Evolutionary conservation across 2,329 filamentous ascomycete species (phyloP), one percentile per base, ranked within the genome.

Genomic region (Fusarium humuli): DNA sequence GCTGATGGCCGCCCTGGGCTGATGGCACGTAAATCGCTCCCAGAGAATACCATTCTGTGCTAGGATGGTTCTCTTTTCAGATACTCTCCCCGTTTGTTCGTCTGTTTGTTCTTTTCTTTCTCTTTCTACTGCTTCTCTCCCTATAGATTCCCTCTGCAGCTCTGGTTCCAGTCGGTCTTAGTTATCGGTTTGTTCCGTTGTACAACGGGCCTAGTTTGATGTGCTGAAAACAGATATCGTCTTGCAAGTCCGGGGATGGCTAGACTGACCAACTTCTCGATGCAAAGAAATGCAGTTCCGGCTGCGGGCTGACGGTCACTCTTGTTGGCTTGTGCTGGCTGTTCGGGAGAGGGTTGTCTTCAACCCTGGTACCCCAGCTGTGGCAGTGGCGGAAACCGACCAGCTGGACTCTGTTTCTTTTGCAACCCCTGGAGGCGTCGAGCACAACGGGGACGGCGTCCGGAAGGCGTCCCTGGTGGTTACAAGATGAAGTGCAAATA

Each of bases 401-500:
- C 58, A 61, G 66, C 71, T 75, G 73, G 73, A 56, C 64, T 71
- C 61, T 75, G 69, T 62, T 71, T 73, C 63, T 75, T 57, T 32
- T 52, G 42, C 23, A 57, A 72, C 61, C 63, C 66, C 68, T 73
- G 70, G 59, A 63, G 69, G 72, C 72, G 66, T 65, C 61, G 65
- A 69, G 57, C 60, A 57, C 61, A 67, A 75, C 73, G 69, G 70
- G 70, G 69, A 69, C 63, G 72, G 70, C 71, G 69, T 49, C 70
- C 65, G 69, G 58, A 73, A 65, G 69, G 66, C 72, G 72, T 67
- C 60, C 66, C 66, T 71, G 59, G 56, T 52, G 40, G 48, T 48
- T 41, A 60, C 37, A 61, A 55, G 49, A 58, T 52, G 42, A 56
- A 61, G 37, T 27, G 69, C 67, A 69, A 49, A 57, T 57, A 40